Conservation (phyloP, 257 asterid genomes). For the Petunia axillaris region DNA sequence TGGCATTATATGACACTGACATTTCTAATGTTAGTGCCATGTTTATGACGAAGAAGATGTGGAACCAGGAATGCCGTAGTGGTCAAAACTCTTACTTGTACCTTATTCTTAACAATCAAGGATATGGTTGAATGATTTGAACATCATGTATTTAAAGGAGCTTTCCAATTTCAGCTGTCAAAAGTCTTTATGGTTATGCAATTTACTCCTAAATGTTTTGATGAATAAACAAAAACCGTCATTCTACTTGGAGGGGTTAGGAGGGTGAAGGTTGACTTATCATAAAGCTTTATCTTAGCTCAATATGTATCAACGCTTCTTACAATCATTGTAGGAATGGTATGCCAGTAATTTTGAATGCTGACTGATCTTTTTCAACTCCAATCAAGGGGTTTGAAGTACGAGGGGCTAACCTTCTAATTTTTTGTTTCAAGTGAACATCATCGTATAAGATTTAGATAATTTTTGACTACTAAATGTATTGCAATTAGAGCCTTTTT, state of each 20-base stretch:
- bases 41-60: constrained; percentile 5
- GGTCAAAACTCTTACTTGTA: not conserved
- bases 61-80: not conserved
- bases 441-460: not conserved
- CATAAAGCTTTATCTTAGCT: not conserved
- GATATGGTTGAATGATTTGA: not conserved
- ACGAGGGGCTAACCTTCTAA: not conserved
- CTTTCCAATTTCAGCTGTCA: not conserved
- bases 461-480: not conserved
- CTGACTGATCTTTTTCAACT: not conserved
- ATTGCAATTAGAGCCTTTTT: not conserved
- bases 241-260: not conserved
- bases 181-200: not conserved
- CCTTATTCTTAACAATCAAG: not conserved
- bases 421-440: not conserved
- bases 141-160: not conserved
- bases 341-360: not conserved
- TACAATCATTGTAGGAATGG: not conserved
- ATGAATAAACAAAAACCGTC: not conserved
- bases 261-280: not conserved
- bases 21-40: not conserved
- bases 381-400: not conserved
- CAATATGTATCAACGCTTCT: not conserved
- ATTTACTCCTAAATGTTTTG: not conserved
- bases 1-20: not conserved